Evolutionary conservation across 176 grass and related monocot genomes (phyloP), one percentile per base, ranked within the genome.

Genomic region (Avena atlantica): DNA sequence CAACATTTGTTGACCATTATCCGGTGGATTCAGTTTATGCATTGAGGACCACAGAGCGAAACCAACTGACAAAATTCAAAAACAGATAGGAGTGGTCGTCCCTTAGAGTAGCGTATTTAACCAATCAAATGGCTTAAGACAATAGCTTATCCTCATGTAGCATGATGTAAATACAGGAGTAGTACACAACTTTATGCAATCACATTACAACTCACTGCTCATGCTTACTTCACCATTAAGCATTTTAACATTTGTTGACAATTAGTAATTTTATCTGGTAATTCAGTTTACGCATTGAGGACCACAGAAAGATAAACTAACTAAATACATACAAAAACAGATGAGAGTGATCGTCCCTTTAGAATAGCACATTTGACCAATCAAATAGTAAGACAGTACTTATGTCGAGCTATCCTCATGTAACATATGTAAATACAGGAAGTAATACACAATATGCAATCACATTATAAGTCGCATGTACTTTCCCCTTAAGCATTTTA

Each of bases 131-230:
- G 53, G 31, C 25, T 67, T 40, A 50, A 77, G 45, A 34, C 12
- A 1, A 5, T 34, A 36, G 25, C 2, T 57, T 78, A 37, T 19
- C 50, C 58, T 81, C 50, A 67, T 52, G 1, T 52, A 70, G 27
- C 29, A 53, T 37, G 40, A 50, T 31, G 52, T 31, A n/a, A 84
- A 61, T 83, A 83, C 50, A 84, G 24, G 24, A 67, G 59, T 61
- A 6, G 20, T 14, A 4, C 65, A 49, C 2, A 29, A 31, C 15
- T 67, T 67, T 63, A 59, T 50, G 23, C 69, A n/a, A n/a, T 34
- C 13, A 45, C 67, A 27, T 59, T 55, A 25, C 27, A 20, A 40
- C 11, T 19, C 52, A 2, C 15, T 42, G 12, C 52, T 1, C 10
- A 81, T 29, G 15, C 19, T 15, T 2, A 70, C 23, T 83, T 42